These are phyloP conservation scores for Kuraishia cidri DNA, from an alignment of 805 yeast genomes.

Conservation along the genomic window DNA sequence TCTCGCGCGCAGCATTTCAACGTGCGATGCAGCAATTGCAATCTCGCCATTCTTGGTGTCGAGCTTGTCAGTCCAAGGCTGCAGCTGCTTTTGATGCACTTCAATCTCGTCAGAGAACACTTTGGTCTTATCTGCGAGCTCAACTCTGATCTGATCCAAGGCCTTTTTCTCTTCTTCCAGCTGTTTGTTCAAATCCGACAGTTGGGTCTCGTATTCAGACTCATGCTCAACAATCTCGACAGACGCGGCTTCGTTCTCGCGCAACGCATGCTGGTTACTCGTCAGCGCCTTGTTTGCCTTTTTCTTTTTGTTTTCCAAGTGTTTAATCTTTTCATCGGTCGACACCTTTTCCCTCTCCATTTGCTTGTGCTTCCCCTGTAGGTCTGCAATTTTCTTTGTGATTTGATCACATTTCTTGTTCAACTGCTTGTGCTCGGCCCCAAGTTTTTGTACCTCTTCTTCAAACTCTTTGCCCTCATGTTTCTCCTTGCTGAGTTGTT, in stretches of 20 bases:
- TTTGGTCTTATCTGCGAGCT: conserved; percentile 67
- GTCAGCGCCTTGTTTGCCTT: conserved; percentile 49
- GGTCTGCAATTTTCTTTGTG: conserved; percentile 16
- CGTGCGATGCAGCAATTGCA: conserved; percentile 53
- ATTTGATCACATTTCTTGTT: conserved; percentile 12
- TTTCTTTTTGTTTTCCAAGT: conserved; percentile 44
- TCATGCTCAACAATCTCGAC: conserved; percentile 35
- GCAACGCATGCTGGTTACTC: conserved; percentile 32
- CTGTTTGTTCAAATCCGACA: conserved; percentile 31
- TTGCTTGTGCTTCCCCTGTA: conserved; percentile 27
- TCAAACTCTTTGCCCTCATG: conserved; percentile 28
- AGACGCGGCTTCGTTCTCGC: conserved; percentile 32
- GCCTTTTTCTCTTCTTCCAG: conserved; percentile 42
- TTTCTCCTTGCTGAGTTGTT: conserved; percentile 32
- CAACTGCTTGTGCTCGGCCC: conserved; percentile 16
- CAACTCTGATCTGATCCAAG: conserved; percentile 56
- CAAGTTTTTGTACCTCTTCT: conserved; percentile 22
- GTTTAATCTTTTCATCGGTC: conserved; percentile 69
- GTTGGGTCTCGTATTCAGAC: conserved; percentile 30
- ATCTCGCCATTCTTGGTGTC: conserved; percentile 56
- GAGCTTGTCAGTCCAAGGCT: conserved; percentile 75
- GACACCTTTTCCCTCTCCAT: conserved; percentile 56
- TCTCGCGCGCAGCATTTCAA: conserved; percentile 48
- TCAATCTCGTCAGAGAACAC: conserved; percentile 60
- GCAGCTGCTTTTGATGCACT: conserved; percentile 50